phyloP scores from a whole-genome alignment of 2,329 filamentous ascomycete genomes.

The Ophiobolus disseminans region DNA sequence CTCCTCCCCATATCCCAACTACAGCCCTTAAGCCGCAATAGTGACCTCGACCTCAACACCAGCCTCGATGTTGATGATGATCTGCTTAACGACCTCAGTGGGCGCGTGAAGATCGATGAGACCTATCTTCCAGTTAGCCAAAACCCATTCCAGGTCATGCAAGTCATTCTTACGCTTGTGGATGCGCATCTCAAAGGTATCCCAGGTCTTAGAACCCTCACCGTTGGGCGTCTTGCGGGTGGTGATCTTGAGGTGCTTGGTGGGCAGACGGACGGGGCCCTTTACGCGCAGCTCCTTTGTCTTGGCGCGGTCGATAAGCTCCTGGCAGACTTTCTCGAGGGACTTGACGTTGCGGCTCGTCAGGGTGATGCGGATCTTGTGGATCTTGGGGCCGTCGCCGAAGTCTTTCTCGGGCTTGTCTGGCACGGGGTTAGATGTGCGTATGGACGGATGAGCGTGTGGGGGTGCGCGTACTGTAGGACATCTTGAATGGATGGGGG shows the following conservation, averaged over 20 bases:
- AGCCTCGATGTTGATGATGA: conserved; percentile 95
- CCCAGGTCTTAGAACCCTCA: conserved; percentile 99
- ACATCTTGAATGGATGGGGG: conserved; percentile 29
- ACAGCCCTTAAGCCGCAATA: conserved; percentile 73
- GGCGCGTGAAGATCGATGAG: conserved; percentile 98
- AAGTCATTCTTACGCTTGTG: conserved; percentile 73
- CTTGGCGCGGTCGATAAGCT: conserved; percentile 98
- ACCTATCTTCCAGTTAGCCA: conserved; percentile 23
- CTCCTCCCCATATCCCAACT: conserved; percentile 22
- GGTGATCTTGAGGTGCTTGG: conserved; percentile 95
- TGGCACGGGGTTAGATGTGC: conserved; percentile 21
- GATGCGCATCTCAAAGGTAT: conserved; percentile 98
- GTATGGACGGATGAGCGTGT: neutral
- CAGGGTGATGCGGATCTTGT: conserved; percentile 98
- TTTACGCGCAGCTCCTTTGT: conserved; percentile 98
- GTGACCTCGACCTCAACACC: conserved; percentile 94
- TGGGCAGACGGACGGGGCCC: conserved; percentile 96
- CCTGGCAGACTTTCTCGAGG: conserved; percentile 88
- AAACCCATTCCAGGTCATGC: neutral
- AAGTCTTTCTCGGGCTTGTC: conserved; percentile 92
- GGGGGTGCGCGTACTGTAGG: conserved; percentile 39
- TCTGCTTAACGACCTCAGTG: conserved; percentile 96
- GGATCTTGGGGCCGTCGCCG: conserved; percentile 91
- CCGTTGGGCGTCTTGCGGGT: conserved; percentile 99
- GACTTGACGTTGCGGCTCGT: conserved; percentile 92